Evolutionary conservation across 2,329 filamentous ascomycete species (phyloP).

Genomic region (Clonostachys byssicola): DNA sequence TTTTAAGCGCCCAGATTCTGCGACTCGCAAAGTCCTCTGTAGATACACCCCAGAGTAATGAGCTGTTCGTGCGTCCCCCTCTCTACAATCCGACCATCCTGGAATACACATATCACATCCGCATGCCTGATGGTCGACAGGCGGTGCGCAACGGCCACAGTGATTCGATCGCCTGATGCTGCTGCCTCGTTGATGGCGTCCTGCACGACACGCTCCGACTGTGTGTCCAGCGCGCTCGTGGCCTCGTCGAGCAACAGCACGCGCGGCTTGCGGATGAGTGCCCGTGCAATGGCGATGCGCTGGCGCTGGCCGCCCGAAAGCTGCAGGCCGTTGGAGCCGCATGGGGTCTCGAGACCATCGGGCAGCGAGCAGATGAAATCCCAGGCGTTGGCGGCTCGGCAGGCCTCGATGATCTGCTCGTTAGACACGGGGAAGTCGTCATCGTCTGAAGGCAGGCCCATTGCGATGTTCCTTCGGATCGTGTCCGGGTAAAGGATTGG

Average conservation of each 20-base stretch:
- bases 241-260: constrained; percentile 48
- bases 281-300: constrained; percentile 87
- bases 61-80: constrained; percentile 85
- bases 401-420: constrained; percentile 70
- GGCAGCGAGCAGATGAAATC: constrained; percentile 85
- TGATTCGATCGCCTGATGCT: constrained; percentile 69
- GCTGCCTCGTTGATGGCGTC: constrained; percentile 76
- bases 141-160: constrained; percentile 89
- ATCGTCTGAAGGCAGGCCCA: constrained; percentile 61
- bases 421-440: constrained; percentile 49
- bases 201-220: constrained; percentile 83
- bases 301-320: constrained; percentile 92
- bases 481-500: constrained; percentile 92
- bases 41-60: constrained; percentile 66
- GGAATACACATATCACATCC: constrained; percentile 95
- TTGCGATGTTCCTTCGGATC: constrained; percentile 83
- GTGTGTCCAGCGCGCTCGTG: constrained; percentile 31
- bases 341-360: constrained; percentile 80
- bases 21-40: constrained; percentile 74
- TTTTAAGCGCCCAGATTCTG: constrained; percentile 57
- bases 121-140: constrained; percentile 91
- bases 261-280: constrained; percentile 87
- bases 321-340: constrained; percentile 82
- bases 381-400: constrained; percentile 88
- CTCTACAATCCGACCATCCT: constrained; percentile 79